phyloP scores from a whole-genome alignment of 148 eudicot species.

The Gaultheria prostrata region DNA sequence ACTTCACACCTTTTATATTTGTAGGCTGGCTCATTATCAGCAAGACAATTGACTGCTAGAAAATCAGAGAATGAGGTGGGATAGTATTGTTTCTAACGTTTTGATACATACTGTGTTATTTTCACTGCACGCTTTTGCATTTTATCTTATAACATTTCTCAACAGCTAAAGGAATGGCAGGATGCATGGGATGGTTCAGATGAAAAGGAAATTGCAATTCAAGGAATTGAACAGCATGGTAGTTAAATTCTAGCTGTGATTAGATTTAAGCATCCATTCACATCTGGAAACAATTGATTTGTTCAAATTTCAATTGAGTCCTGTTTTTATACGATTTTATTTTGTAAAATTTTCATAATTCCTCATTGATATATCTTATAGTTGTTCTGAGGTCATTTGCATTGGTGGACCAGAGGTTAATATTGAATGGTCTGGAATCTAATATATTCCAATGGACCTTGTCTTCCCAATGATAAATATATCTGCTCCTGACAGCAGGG shows the following conservation, averaged over 20 bases:
- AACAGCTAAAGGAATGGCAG: constrained; percentile 34
- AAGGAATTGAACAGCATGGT: constrained; percentile 22
- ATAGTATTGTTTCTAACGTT: background rate
- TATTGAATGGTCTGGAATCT: background rate
- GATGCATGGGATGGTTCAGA: constrained; percentile 26
- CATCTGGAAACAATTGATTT: background rate
- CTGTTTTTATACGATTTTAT: background rate
- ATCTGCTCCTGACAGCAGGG: background rate
- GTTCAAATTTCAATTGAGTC: background rate
- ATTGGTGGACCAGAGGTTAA: background rate
- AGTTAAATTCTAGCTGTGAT: background rate
- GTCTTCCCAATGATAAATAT: background rate
- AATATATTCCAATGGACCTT: background rate
- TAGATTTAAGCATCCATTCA: background rate
- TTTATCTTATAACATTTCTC: constrained; percentile 8
- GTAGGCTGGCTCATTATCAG: constrained; percentile 37
- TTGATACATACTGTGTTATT: background rate
- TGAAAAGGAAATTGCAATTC: constrained; percentile 20
- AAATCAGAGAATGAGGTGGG: constrained; percentile 24
- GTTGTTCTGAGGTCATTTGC: background rate
- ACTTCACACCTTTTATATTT: background rate
- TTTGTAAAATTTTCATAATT: background rate
- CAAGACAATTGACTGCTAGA: constrained; percentile 27
- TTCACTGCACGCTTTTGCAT: background rate
- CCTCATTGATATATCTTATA: background rate